Conservation (phyloP, 176 grass and related monocot genomes). For the bread wheat (Triticum aestivum) region IWGSC_CS_RefSeq_v2.1 NC_057794.1:249137141-249137640, state of each 20-base stretch:
- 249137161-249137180: background rate
- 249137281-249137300: constrained; percentile 85
- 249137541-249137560: background rate
- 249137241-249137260: constrained; percentile 56
- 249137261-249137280: constrained; percentile 65
- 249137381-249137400: constrained; percentile 23
- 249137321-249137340: constrained; percentile 94
- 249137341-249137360: constrained; percentile 94
- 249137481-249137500: background rate
- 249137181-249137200: background rate
- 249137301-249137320: constrained; percentile 71
- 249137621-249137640: too few species aligned
- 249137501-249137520: background rate
- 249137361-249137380: constrained; percentile 99
- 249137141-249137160: background rate
- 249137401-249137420: constrained; percentile 1
- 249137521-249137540: background rate
- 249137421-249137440: background rate
- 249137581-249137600: too few species aligned
- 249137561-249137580: background rate
- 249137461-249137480: background rate
- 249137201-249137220: background rate
- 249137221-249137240: constrained; percentile 15
- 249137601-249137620: too few species aligned
- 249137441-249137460: background rate